A percentile compares a stretch with the other conserved stretches of the same genome.
phyloP scores from a whole-genome alignment of 1,284 basidiomycete genomes.

The Gomphus bonarii region DNA sequence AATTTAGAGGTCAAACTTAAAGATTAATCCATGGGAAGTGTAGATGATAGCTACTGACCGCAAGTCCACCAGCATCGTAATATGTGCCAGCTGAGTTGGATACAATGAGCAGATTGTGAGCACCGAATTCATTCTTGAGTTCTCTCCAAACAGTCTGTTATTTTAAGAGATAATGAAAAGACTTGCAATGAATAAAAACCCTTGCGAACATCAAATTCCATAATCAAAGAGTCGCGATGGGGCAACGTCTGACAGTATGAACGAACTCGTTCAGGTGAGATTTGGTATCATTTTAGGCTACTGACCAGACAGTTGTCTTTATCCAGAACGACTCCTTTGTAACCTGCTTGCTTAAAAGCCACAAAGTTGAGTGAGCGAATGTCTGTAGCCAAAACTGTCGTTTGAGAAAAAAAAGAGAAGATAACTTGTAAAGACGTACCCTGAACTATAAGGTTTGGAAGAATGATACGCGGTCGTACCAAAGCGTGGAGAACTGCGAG shows the following conservation, averaged over 20 bases:
- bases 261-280: not conserved
- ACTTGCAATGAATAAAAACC: not conserved
- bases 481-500: constrained; percentile 68
- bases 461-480: constrained; percentile 59
- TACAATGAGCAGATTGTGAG: constrained; percentile 78
- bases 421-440: constrained; percentile 36
- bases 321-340: constrained; percentile 85
- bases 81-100: constrained; percentile 88
- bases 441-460: constrained; percentile 65
- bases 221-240: constrained; percentile 60
- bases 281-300: not conserved
- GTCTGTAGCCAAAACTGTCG: constrained; percentile 34
- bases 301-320: constrained; percentile 94
- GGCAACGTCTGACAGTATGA: constrained; percentile 54
- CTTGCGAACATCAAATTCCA: constrained; percentile 50
- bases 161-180: not conserved
- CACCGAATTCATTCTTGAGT: constrained; percentile 66
- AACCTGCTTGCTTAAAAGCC: constrained; percentile 69
- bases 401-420: not conserved
- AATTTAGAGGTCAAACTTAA: not conserved
- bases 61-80: constrained; percentile 70
- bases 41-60: constrained; percentile 37
- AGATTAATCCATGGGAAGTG: not conserved
- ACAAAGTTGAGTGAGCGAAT: constrained; percentile 82
- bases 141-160: constrained; percentile 67